Evolutionary conservation across 2,329 filamentous ascomycete species (phyloP).

Genomic region (Diplocarpon mali): DNA sequence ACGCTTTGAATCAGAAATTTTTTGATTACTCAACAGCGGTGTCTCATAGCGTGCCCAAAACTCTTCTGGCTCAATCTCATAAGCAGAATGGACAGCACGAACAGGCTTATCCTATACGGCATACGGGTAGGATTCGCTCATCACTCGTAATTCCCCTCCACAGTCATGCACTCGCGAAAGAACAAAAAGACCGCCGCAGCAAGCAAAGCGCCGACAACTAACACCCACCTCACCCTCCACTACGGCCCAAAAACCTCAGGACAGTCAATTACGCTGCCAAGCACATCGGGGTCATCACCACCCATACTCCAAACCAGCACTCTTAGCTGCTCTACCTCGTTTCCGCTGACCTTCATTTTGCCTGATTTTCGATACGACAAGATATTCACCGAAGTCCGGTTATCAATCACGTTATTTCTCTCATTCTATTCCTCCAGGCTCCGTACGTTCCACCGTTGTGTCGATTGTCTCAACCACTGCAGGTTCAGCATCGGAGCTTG

Average conservation of each 20-base stretch:
- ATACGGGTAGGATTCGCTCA: background rate
- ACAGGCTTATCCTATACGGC: too few relatives aligned
- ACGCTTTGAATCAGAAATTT: too few relatives aligned
- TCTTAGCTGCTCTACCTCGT: conserved; percentile 1
- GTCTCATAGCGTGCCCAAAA: too few relatives aligned
- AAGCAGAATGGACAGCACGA: too few relatives aligned
- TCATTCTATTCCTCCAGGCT: background rate
- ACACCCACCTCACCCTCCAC: conserved; percentile 5
- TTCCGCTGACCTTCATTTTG: background rate
- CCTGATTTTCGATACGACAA: background rate
- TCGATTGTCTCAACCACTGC: conserved; percentile 7
- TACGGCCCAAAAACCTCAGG: conserved; percentile 8
- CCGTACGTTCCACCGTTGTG: conserved; percentile 1
- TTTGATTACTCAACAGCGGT: too few relatives aligned
- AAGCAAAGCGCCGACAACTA: background rate
- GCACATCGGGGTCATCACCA: conserved; percentile 4
- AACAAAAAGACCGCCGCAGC: background rate
- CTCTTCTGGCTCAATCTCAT: too few relatives aligned
- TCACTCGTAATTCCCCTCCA: background rate
- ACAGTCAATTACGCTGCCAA: conserved; percentile 7
- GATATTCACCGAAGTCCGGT: conserved; percentile 3
- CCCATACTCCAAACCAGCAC: background rate
- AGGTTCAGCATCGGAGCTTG: conserved; percentile 2
- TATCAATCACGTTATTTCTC: conserved; percentile 2
- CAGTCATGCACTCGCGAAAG: background rate